A percentile compares a stretch with the other conserved stretches of the same genome.
Conservation (phyloP, 2,329 filamentous ascomycete genomes). For the Ascomycota sp. region DNA sequence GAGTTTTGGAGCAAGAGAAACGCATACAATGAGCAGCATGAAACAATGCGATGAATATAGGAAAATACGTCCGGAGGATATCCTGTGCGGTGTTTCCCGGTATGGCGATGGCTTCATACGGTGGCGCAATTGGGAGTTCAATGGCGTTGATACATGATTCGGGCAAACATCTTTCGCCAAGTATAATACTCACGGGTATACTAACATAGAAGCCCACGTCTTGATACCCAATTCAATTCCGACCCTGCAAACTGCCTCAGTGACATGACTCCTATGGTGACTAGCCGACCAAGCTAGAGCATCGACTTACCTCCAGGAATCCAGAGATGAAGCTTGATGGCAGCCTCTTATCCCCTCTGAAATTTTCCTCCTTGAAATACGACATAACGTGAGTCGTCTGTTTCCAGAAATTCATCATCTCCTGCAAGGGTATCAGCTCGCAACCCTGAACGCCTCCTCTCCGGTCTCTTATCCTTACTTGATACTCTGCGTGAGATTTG, state of each 20-base stretch:
- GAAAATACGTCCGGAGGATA: no score
- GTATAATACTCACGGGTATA: conserved; percentile 5
- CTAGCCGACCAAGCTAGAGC: no score
- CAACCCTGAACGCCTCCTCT: no score
- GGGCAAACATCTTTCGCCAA: no score
- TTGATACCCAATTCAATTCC: conserved; percentile 23
- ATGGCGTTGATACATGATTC: background rate
- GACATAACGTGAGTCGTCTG: conserved; percentile 88
- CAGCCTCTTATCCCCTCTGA: conserved; percentile 53
- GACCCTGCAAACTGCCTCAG: conserved; percentile 18
- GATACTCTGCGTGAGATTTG: conserved; percentile 81
- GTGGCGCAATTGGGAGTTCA: no score
- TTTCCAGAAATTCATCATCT: conserved; percentile 99
- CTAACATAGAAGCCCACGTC: conserved; percentile 2
- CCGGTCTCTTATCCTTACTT: conserved; percentile 32
- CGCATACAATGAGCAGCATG: conserved; percentile 13
- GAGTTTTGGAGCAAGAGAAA: conserved; percentile 48
- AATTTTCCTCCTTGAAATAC: conserved; percentile 74
- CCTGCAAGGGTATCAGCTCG: conserved; percentile 31
- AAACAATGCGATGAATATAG: conserved; percentile 10
- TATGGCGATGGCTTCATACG: no score
- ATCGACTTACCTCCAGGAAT: conserved; percentile 63
- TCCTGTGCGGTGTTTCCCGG: no score
- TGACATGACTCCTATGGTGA: no score
- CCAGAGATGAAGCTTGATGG: conserved; percentile 81